Conservation (phyloP, 2,329 filamentous ascomycete genomes). For the Claviceps fusiformis region DNA sequence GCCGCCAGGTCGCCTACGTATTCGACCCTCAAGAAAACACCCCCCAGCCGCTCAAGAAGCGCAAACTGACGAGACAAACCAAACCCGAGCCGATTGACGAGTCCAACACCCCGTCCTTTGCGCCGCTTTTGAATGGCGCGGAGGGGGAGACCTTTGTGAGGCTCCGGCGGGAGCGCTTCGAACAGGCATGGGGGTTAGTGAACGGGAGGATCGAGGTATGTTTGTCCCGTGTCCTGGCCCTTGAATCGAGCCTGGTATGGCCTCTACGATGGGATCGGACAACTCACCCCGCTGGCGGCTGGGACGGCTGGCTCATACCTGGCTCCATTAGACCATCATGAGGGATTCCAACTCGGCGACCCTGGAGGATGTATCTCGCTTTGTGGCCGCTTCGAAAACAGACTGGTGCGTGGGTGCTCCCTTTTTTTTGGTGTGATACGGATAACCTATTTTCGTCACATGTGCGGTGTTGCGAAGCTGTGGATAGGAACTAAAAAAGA, state of each 20-base stretch:
- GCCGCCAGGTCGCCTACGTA: constrained; percentile 6
- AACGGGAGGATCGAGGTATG: constrained; percentile 45
- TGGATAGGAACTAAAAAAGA: too few relatives aligned
- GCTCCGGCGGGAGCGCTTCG: constrained; percentile 46
- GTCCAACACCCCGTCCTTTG: constrained; percentile 24
- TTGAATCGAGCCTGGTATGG: too few relatives aligned
- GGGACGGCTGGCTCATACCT: background rate
- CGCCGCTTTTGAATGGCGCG: constrained; percentile 38
- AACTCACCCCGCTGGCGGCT: too few relatives aligned
- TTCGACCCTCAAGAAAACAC: constrained; percentile 29
- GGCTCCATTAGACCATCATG: constrained; percentile 34
- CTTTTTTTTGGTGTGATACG: too few relatives aligned
- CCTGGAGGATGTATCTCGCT: constrained; percentile 41
- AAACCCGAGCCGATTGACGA: constrained; percentile 7
- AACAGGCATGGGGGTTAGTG: constrained; percentile 49
- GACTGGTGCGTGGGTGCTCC: constrained; percentile 15
- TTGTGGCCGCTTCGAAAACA: constrained; percentile 30
- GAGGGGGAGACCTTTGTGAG: constrained; percentile 35
- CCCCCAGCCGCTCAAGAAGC: constrained; percentile 38
- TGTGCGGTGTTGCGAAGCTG: background rate
- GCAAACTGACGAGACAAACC: constrained; percentile 35
- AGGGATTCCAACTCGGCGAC: constrained; percentile 48
- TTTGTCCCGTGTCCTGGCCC: background rate
- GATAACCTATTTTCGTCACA: too few relatives aligned
- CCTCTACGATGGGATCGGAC: too few relatives aligned